Base-by-base conservation (phyloP, 2,329 filamentous ascomycete genomes). In the Colletotrichum sidae region DNA sequence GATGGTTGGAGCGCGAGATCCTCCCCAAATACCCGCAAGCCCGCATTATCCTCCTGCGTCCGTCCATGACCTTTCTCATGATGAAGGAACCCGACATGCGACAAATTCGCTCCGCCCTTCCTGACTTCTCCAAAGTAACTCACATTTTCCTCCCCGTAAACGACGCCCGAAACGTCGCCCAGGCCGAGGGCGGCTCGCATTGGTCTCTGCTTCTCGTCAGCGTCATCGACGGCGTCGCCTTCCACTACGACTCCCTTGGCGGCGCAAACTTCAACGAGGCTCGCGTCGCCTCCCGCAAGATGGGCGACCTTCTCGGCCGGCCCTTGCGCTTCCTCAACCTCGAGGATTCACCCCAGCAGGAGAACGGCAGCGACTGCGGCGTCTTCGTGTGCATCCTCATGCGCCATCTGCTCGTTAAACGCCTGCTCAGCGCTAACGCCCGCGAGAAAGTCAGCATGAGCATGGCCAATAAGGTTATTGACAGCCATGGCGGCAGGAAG, bases 131-230 rank as follows among this genome's bases (percentile, higher is more conserved):
- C 42, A 86, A 86, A 59, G 92, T 92, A 46, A 96, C 94, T 4
- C 96, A 99, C 78, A 91, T 97, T 71, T 99, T 99, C 80, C 87
- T 99, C 3, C 96, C 96, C 17, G 91, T 99, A 76, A 98, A 97
- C 79, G 94, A 99, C 80, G 92, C 90, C 72, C 85, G 86, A 51
- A 92, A 93, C 70, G 88, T 91, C 52, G 86, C 85, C 54, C 81
- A 90, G 61, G 90, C 93, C n/a, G 94, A 97, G 79, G 93, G 92
- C 45, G 96, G 96, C 44, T 92, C 91, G 3, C 96, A 99, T 77
- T 99, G 96, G 96, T 97, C 93, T 0, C 83, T 99, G 0, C 88
- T 99, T 1, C 87, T 99, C 2, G 94, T 99, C 38, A 94, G 90
- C 11, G 86, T 94, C 45, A 89, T 97, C 54, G 96, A 99, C 75